phyloP scores from a whole-genome alignment of 1,139 yeast genomes.

The Yamadazyma triangularis region DNA sequence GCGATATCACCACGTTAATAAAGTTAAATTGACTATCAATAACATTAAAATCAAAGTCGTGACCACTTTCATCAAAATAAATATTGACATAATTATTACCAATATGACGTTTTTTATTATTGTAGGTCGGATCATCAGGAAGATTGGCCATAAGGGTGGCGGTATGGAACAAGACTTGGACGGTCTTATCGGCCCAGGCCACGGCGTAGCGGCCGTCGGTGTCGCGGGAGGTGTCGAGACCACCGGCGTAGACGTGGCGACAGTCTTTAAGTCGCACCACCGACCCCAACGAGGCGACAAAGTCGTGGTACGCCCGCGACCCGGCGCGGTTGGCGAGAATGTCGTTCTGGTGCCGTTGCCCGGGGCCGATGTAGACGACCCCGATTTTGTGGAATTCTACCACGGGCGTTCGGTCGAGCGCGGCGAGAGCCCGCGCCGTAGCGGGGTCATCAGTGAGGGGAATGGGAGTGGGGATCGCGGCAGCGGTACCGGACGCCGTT shows the following conservation, averaged over 20 bases:
- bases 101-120: slow-evolving; percentile 74
- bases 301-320: slow-evolving; percentile 55
- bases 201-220: slow-evolving; percentile 74
- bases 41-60: slow-evolving; percentile 64
- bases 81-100: slow-evolving; percentile 83
- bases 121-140: slow-evolving; percentile 31
- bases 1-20: slow-evolving; percentile 72
- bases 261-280: slow-evolving; percentile 52
- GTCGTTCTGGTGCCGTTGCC: slow-evolving; percentile 60
- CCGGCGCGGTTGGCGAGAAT: slow-evolving; percentile 66
- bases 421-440: slow-evolving; percentile 53
- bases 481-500: too few species aligned
- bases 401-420: slow-evolving; percentile 73
- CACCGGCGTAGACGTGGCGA: slow-evolving; percentile 65
- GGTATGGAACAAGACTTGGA: slow-evolving; percentile 73
- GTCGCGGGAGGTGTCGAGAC: slow-evolving; percentile 66
- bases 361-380: slow-evolving; percentile 64
- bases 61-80: slow-evolving; percentile 69
- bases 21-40: slow-evolving; percentile 80
- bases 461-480: slow-evolving; percentile 36
- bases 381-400: slow-evolving; percentile 81
- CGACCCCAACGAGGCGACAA: slow-evolving; percentile 55
- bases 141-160: slow-evolving; percentile 73
- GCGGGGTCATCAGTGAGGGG: slow-evolving; percentile 45
- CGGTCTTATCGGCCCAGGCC: slow-evolving; percentile 67